A percentile compares a stretch with the other conserved stretches of the same genome.
Evolutionary conservation across 805 yeast genomes (phyloP).

Genomic region (Barnettozyma sucrosica): DNA sequence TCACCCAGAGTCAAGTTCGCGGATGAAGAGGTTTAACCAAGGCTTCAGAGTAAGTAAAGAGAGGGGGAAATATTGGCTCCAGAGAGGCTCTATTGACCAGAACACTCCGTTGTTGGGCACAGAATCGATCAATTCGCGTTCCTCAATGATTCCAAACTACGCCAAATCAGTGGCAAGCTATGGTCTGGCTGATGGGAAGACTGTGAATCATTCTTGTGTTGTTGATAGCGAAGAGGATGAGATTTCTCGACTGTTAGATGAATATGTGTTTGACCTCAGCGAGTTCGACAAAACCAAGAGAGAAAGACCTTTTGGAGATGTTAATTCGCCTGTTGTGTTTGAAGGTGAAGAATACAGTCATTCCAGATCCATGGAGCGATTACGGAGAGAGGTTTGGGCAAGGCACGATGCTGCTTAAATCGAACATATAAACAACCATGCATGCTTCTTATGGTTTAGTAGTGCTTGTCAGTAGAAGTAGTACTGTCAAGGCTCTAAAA

Average conservation of each 20-base stretch:
- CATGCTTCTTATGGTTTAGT: too few relatives aligned
- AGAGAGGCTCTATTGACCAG: conserved; percentile 4
- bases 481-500: too few relatives aligned
- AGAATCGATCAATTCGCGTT: conserved; percentile 18
- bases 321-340: conserved; percentile 38
- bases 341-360: conserved; percentile 25
- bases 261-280: conserved; percentile 31
- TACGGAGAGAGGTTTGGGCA: conserved; percentile 23
- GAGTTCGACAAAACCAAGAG: conserved; percentile 30
- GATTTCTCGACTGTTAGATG: conserved; percentile 13
- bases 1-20: conserved; percentile 59
- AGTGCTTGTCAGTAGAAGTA: too few relatives aligned
- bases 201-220: not conserved
- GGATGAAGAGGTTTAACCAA: conserved; percentile 66
- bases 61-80: conserved; percentile 70
- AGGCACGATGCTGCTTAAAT: conserved; percentile 9
- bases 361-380: conserved; percentile 23
- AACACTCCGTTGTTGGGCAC: conserved; percentile 19
- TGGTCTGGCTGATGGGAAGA: not conserved
- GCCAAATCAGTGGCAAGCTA: conserved; percentile 18
- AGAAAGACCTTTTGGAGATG: conserved; percentile 33
- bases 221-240: conserved; percentile 12
- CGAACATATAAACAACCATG: too few relatives aligned
- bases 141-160: conserved; percentile 23
- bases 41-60: conserved; percentile 79